These are phyloP conservation scores for Arthromyces matolae DNA, from an alignment of 768 basidiomycete genomes.

Conservation along the genomic window DNA sequence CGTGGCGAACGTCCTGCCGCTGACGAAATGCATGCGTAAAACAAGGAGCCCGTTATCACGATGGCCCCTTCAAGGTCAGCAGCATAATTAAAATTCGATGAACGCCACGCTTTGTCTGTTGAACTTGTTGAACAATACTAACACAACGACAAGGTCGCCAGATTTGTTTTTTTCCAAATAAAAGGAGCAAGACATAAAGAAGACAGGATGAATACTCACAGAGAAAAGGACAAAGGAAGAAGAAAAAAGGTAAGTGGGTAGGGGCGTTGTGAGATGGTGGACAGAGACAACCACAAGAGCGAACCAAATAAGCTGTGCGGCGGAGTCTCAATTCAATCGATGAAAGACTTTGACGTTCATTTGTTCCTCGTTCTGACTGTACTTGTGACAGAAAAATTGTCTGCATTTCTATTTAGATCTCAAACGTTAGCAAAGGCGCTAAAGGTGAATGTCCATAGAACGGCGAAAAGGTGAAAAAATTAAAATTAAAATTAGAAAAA, in stretches of 20 bases:
- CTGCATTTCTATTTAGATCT: too few species aligned
- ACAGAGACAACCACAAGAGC: slow-evolving; percentile 29
- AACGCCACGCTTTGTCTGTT: slow-evolving; percentile 18
- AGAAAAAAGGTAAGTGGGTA: slow-evolving; percentile 11
- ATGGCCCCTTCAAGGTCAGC: slow-evolving; percentile 1
- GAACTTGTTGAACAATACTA: slow-evolving; percentile 11
- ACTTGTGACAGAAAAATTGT: too few species aligned
- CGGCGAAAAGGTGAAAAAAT: slow-evolving; percentile 8
- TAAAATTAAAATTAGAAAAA: too few species aligned
- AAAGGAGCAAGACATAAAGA: slow-evolving; percentile 11
- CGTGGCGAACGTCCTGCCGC: slow-evolving; percentile 33
- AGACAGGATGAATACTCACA: slow-evolving; percentile 20
- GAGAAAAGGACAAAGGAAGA: slow-evolving; percentile 8
- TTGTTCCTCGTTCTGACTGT: neutral
- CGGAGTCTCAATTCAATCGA: slow-evolving; percentile 47
- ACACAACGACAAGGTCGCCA: slow-evolving; percentile 13
- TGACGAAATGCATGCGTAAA: slow-evolving; percentile 17
- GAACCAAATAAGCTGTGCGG: slow-evolving; percentile 43
- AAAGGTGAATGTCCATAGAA: neutral
- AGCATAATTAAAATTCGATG: slow-evolving; percentile 8
- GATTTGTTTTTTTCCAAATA: slow-evolving; percentile 6
- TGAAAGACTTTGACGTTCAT: slow-evolving; percentile 18
- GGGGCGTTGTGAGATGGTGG: slow-evolving; percentile 25
- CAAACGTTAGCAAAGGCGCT: too few species aligned
- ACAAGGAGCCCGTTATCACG: slow-evolving; percentile 6